Percentiles rank a stretch among this genome's conserved stretches.
Evolutionary conservation across 768 basidiomycete genomes (phyloP).

Genomic region (Phylloporus rhodoxanthus): DNA sequence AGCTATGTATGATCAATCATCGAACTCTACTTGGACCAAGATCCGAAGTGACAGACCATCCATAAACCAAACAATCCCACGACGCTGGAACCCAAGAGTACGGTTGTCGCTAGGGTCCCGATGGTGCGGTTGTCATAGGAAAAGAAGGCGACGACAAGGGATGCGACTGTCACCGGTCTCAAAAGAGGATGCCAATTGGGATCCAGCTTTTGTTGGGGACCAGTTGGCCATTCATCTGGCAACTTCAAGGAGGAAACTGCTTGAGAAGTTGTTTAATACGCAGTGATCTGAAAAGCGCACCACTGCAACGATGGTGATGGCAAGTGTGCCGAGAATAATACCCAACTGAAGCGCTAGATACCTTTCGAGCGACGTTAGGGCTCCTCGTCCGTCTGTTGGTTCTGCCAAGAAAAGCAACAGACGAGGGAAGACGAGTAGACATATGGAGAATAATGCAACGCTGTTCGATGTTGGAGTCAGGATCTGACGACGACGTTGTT

Average conservation of each 20-base stretch:
- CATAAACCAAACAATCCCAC: conserved; percentile 67
- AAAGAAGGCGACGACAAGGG: conserved; percentile 50
- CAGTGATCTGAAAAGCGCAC: conserved; percentile 30
- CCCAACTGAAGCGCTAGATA: conserved; percentile 67
- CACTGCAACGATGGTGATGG: conserved; percentile 53
- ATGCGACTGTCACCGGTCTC: conserved; percentile 50
- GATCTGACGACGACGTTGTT: background rate
- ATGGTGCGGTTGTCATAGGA: conserved; percentile 59
- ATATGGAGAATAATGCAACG: conserved; percentile 30
- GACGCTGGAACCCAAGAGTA: conserved; percentile 43
- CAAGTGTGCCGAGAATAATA: conserved; percentile 51
- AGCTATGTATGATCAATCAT: conserved; percentile 41
- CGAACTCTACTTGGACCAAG: conserved; percentile 9
- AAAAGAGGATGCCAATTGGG: conserved; percentile 56
- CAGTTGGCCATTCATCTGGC: conserved; percentile 36
- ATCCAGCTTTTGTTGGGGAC: conserved; percentile 24
- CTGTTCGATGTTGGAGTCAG: conserved; percentile 20
- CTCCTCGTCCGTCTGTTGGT: conserved; percentile 35
- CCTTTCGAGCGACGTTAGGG: conserved; percentile 60
- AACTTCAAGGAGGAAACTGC: conserved; percentile 28
- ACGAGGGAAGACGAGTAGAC: conserved; percentile 51
- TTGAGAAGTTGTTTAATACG: conserved; percentile 3
- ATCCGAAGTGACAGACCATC: conserved; percentile 48
- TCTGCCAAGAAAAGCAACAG: conserved; percentile 64
- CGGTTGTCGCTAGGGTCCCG: conserved; percentile 49